Base-by-base conservation (phyloP, 2,329 filamentous ascomycete genomes). In the Ambrosiella cleistominuta region DNA sequence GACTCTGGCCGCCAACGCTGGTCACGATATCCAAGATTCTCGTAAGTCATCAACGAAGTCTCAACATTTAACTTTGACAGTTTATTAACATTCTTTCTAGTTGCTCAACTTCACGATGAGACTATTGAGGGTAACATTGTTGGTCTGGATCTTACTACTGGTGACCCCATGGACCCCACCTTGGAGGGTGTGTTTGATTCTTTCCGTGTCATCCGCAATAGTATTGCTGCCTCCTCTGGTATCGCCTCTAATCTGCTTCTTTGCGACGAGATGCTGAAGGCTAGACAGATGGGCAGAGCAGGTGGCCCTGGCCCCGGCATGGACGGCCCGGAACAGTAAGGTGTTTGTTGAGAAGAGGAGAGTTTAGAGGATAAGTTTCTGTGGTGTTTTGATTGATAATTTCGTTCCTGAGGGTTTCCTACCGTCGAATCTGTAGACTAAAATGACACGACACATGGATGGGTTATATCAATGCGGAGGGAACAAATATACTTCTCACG, bases 251-350 rank as follows among this genome's bases (percentile, higher is more conserved):
- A 98, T 73, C 75, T 98, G 63, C 75, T 98, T 63, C 79, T 98
- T 54, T 98, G 93, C 67, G 93, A 98, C 67, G 93, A 98, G 77
- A 79, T 98, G 75, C 76, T 98, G 66, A 98, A 98, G 78, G 93
- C 93, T 62, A 80, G 93, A 69, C 91, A 98, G 75, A 98, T 98
- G 93, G 85, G 79, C 54, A 75, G 81, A 67, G 71, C 75, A 70
- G 76, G 72, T 44, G 79, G 79, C 19, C 81, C 81, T 1, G 81
- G 81, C 6, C 79, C 80, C 3, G 80, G 79, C 61, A 82, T 82
- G 77, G 81, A 83, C 64, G 80, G 77, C 13, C 75, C 75, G 47
- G 74, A 77, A 65, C 71, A 77, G 68, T 73, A 72, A 68, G 70
- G 74, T 72, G 47, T 17, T 50, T 50, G 56, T 52, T 8, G n/a